Conservation (phyloP, 2,329 filamentous ascomycete genomes). For the Fragosphaeria purpurea region DNA sequence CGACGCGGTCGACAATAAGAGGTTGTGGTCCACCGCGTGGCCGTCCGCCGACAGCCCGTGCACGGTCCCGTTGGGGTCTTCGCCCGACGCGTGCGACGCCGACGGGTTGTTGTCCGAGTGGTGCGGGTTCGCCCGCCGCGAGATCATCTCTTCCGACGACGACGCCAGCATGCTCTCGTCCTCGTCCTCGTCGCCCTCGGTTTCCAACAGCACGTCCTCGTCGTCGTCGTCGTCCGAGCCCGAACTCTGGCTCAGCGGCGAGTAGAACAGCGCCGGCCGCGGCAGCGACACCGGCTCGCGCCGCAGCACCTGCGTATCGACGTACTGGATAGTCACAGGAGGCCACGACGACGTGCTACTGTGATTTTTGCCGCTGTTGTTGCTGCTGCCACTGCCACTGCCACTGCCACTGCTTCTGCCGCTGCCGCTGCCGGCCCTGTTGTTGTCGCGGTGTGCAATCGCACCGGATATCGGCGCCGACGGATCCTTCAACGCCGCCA, state of each 20-base stretch:
- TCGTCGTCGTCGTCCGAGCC: slow-evolving; percentile 14
- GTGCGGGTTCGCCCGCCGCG: slow-evolving; percentile 25
- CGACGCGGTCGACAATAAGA: slow-evolving; percentile 16
- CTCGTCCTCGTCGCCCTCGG: slow-evolving; percentile 23
- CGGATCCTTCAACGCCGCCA: slow-evolving; percentile 22
- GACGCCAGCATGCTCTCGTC: slow-evolving; percentile 22
- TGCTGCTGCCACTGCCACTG: no score
- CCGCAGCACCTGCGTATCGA: slow-evolving; percentile 30
- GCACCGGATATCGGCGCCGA: slow-evolving; percentile 6
- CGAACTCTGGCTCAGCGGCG: slow-evolving; percentile 33
- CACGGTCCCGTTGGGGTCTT: no score
- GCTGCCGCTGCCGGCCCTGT: not conserved
- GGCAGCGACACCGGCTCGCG: slow-evolving; percentile 40
- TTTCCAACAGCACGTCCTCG: slow-evolving; percentile 18
- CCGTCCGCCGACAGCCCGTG: no score
- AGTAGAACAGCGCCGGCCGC: slow-evolving; percentile 42
- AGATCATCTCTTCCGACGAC: slow-evolving; percentile 21
- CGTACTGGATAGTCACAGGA: slow-evolving; percentile 34
- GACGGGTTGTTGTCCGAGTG: slow-evolving; percentile 28
- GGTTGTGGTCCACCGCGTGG: no score
- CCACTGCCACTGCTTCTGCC: no score
- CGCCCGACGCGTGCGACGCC: slow-evolving; percentile 10
- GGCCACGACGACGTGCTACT: not conserved
- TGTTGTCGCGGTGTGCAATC: not conserved
- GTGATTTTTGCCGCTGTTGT: no score